Percentiles rank a stretch among this genome's conserved stretches.
These are phyloP conservation scores for Fomitopsis schrenkii DNA, from an alignment of 1,284 basidiomycete genomes.

Conservation along the genomic window DNA sequence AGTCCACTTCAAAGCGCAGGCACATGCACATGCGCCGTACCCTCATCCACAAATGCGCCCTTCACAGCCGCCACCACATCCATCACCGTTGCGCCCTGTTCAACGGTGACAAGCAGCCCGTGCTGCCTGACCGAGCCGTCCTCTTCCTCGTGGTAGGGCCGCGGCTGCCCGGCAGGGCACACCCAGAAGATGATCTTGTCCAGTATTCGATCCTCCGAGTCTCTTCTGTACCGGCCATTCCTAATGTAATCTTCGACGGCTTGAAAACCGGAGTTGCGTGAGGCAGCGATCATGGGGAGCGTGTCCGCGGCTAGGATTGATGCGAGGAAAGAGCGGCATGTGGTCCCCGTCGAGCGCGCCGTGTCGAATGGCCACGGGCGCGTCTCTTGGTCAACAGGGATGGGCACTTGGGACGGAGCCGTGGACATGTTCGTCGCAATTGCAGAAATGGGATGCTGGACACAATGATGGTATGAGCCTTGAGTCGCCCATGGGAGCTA, in stretches of 20 bases:
- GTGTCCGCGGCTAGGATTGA: background rate
- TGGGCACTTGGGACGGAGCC: background rate
- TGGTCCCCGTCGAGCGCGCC: background rate
- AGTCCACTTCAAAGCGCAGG: background rate
- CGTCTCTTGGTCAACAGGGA: background rate
- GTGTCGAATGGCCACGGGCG: background rate
- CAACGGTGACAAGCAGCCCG: slow-evolving; percentile 3
- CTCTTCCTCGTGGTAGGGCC: slow-evolving; percentile 1
- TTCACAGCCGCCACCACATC: background rate
- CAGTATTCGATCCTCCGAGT: background rate
- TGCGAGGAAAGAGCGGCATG: background rate
- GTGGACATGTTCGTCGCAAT: background rate
- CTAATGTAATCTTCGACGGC: background rate
- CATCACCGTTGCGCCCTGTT: background rate
- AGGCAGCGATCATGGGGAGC: background rate
- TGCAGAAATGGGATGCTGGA: no score
- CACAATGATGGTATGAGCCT: no score
- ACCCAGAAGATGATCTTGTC: background rate
- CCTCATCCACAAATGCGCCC: background rate
- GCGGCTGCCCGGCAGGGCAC: background rate
- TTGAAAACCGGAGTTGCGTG: background rate
- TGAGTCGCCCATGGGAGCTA: no score
- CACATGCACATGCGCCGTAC: slow-evolving; percentile 2
- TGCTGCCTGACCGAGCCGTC: background rate
- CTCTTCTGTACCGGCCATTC: background rate